Base-by-base conservation (phyloP, 208 protist genomes). In the Leishmania gerbilli region DNA sequence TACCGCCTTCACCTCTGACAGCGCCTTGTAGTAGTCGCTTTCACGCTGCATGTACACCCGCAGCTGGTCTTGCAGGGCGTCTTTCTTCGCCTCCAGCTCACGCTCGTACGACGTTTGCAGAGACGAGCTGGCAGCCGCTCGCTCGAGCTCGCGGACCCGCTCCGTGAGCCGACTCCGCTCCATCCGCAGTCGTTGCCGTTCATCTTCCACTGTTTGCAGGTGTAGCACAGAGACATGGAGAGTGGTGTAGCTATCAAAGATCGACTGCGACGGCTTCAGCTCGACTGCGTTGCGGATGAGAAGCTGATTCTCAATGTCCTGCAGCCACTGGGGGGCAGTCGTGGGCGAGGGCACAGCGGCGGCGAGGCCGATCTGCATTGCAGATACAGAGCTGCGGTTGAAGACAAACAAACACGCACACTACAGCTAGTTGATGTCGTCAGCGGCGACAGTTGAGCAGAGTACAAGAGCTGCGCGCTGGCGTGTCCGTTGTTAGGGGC, bases 141-240 rank as follows among this genome's bases (percentile, higher is more conserved):
- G 82, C 81, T 95, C 90, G 19, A 95, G 76, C 51, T 86, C 88
- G 15, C 86, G 92, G 40, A 93, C 83, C 13, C 90, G 87, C 53
- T 85, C 82, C 6, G 55, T 37, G 8, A 94, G 88, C 21, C 51
- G 56, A 45, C 79, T 87, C 40, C 84, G 86, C 65, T 86, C 77
- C 58, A 87, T 84, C 71, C 80, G 77, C 68, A 92, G 79, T 37
- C 58, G 80, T 56, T 79, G 69, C 34, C 88, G 88, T 47, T 92
- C 90, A 55, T 81, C 79, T 40, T 82, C 84, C 7, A 88, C 71
- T 11, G 77, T 62, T 78, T 90, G 84, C 71, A 93, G 72, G 8
- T 79, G 81, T 53, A 89, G 82, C 13, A 89, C 77, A 27, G 84
- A 90, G 40, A 65, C 75, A 34, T 88, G 86, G 9, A 91, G 85